phyloP scores from a whole-genome alignment of 2,329 filamentous ascomycete genomes.

The Magnaporthiopsis rhizophila region DNA sequence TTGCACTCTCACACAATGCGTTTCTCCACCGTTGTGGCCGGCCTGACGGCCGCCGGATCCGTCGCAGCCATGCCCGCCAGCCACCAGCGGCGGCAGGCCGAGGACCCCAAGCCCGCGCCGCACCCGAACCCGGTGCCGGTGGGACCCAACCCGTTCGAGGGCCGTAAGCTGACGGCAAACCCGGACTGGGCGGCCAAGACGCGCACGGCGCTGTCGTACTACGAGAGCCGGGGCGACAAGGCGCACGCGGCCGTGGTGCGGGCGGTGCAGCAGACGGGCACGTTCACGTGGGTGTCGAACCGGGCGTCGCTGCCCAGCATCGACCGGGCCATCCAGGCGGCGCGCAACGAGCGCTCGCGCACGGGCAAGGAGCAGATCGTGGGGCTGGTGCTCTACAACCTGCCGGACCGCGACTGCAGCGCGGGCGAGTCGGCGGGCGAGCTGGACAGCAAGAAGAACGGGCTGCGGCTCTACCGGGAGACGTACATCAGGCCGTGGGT shows the following conservation, averaged over 20 bases:
- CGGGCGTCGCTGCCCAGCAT: slow-evolving; percentile 28
- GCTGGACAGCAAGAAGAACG: slow-evolving; percentile 26
- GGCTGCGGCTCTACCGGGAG: slow-evolving; percentile 31
- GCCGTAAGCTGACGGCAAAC: slow-evolving; percentile 39
- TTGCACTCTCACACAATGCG: slow-evolving; percentile 11
- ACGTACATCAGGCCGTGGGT: slow-evolving; percentile 31
- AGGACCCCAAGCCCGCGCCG: not conserved
- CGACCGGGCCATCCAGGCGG: slow-evolving; percentile 29
- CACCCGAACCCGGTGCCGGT: not conserved
- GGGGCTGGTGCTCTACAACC: slow-evolving; percentile 35
- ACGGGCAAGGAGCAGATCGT: slow-evolving; percentile 31
- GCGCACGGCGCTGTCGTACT: slow-evolving; percentile 27
- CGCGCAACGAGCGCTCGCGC: slow-evolving; percentile 25
- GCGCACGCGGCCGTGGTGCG: slow-evolving; percentile 29
- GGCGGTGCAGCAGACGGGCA: slow-evolving; percentile 30
- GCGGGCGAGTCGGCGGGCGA: slow-evolving; percentile 34
- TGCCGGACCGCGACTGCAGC: slow-evolving; percentile 37
- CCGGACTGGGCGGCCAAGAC: slow-evolving; percentile 33
- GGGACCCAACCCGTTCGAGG: slow-evolving; percentile 34
- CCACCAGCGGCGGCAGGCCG: slow-evolving; percentile 1
- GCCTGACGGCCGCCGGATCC: slow-evolving; percentile 14
- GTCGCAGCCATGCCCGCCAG: slow-evolving; percentile 13
- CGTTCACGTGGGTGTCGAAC: slow-evolving; percentile 35
- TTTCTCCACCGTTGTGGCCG: slow-evolving; percentile 13
- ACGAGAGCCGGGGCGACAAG: slow-evolving; percentile 26